Conservation (phyloP, 768 basidiomycete genomes). For the Thelephora ganbajun region DNA sequence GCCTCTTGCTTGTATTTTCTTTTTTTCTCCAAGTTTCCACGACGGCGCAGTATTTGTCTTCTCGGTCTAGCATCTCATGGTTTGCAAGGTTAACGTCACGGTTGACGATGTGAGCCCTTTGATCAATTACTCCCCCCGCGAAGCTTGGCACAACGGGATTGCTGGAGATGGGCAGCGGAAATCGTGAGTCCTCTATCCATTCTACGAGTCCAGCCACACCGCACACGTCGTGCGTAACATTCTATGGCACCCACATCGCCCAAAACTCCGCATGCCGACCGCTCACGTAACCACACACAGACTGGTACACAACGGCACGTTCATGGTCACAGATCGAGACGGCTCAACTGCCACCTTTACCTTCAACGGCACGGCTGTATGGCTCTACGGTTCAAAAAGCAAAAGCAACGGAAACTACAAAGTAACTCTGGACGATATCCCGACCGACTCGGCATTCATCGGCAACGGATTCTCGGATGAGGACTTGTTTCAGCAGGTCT, state of each 20-base stretch:
- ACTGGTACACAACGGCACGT: too few species aligned
- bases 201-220: constrained; percentile 23
- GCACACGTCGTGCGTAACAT: too few species aligned
- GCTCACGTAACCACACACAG: too few species aligned
- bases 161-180: constrained; percentile 23
- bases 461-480: constrained; percentile 7
- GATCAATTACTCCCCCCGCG: constrained; percentile 33
- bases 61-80: too few species aligned
- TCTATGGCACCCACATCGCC: too few species aligned
- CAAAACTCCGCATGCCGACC: too few species aligned
- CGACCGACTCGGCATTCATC: neutral
- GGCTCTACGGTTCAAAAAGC: constrained; percentile 32
- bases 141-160: constrained; percentile 34
- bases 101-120: constrained; percentile 46
- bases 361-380: constrained; percentile 42
- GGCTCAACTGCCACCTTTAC: constrained; percentile 36
- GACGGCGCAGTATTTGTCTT: too few species aligned
- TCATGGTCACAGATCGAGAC: constrained; percentile 4
- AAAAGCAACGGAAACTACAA: constrained; percentile 33
- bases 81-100: constrained; percentile 8
- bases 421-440: constrained; percentile 32
- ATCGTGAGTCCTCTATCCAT: constrained; percentile 32
- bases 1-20: too few species aligned
- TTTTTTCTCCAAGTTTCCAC: too few species aligned
- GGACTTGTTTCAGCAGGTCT: neutral